Conservation (phyloP, 305 asterid genomes). For the Lippia alba region DNA sequence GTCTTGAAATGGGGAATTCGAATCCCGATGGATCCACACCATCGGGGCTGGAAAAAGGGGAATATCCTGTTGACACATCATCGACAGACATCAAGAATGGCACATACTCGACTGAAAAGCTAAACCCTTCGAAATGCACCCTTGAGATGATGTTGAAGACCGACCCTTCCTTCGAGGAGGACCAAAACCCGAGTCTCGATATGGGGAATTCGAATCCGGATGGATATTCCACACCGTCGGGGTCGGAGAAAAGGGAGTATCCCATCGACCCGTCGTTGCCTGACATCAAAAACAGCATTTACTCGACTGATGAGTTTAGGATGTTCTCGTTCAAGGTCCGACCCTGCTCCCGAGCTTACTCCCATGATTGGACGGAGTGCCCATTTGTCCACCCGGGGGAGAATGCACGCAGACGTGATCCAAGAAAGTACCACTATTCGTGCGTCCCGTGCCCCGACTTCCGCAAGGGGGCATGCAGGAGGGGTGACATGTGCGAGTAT, state of each 20-base stretch:
- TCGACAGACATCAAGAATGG: no score
- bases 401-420: slow-evolving; percentile 84
- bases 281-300: slow-evolving; percentile 78
- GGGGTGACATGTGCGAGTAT: slow-evolving; percentile 87
- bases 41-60: no score
- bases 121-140: slow-evolving; percentile 41
- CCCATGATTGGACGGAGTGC: slow-evolving; percentile 96
- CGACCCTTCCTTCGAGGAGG: slow-evolving; percentile 42
- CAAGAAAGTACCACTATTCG: slow-evolving; percentile 82
- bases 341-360: slow-evolving; percentile 83
- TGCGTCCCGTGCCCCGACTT: slow-evolving; percentile 87
- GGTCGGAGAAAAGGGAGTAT: slow-evolving; percentile 69
- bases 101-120: slow-evolving; percentile 19
- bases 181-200: slow-evolving; percentile 40
- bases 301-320: slow-evolving; percentile 77
- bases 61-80: no score
- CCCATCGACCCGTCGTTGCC: slow-evolving; percentile 83
- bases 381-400: slow-evolving; percentile 93
- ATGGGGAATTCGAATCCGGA: slow-evolving; percentile 40
- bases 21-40: slow-evolving; percentile 48
- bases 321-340: slow-evolving; percentile 85
- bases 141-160: slow-evolving; percentile 61
- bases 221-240: slow-evolving; percentile 39
- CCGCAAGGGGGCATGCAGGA: slow-evolving; percentile 82
- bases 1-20: slow-evolving; percentile 40